Evolutionary conservation across 176 grass and related monocot species (phyloP).

Genomic region (Poa annua): DNA sequence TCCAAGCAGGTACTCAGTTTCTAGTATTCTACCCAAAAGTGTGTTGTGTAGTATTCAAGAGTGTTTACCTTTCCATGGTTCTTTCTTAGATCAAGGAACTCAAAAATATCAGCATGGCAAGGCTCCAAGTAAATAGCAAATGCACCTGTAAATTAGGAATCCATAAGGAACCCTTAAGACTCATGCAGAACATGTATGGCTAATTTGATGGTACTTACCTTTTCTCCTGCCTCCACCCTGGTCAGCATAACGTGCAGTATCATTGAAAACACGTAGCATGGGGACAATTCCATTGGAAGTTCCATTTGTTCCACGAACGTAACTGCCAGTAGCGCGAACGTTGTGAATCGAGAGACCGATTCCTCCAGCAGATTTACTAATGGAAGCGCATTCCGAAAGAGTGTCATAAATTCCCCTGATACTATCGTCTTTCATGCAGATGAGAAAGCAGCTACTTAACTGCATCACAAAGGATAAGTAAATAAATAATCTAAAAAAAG

Average conservation of each 20-base stretch:
- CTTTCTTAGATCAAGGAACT: constrained; percentile 93
- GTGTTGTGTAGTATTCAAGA: constrained; percentile 17
- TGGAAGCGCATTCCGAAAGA: constrained; percentile 83
- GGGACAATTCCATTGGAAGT: constrained; percentile 90
- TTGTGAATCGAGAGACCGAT: constrained; percentile 92
- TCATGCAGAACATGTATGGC: not conserved
- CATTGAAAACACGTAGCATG: constrained; percentile 94
- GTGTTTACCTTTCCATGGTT: constrained; percentile 88
- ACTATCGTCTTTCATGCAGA: constrained; percentile 98
- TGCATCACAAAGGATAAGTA: constrained; percentile 32
- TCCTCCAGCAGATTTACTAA: constrained; percentile 92
- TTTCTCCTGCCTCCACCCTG: constrained; percentile 95
- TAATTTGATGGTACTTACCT: constrained; percentile 50
- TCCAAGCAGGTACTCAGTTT: constrained; percentile 14
- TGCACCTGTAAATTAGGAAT: constrained; percentile 60
- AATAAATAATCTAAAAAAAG: too few species aligned
- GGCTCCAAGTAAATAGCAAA: constrained; percentile 95
- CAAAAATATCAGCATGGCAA: constrained; percentile 94
- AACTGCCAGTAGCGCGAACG: constrained; percentile 80
- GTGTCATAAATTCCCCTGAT: constrained; percentile 98
- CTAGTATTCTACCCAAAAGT: constrained; percentile 4
- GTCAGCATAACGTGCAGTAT: constrained; percentile 97
- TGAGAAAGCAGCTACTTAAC: constrained; percentile 78
- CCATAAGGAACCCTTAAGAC: constrained; percentile 29
- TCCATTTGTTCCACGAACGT: constrained; percentile 92